Evolutionary conservation across 306 rosid species (phyloP), one percentile per base, ranked within the genome.

Genomic region (Alnus rubra): DNA sequence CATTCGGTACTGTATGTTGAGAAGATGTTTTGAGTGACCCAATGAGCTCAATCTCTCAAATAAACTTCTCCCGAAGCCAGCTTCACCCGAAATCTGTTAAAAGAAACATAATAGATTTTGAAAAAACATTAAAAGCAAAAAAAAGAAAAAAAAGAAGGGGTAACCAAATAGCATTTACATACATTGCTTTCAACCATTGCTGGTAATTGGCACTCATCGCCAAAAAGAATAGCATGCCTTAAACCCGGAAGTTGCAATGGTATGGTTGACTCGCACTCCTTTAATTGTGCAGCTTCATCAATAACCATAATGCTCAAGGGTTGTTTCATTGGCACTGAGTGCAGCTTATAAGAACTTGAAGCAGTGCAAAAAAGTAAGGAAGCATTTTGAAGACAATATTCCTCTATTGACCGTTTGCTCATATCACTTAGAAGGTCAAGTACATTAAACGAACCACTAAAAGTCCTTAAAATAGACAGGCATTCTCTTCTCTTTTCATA

Each of bases 261-360:
- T 70, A 91, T 93, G 39, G 79, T 18, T 44, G 97, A 93, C 74
- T 93, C 98, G 7, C 97, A 91, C 83, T 91, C 98, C 71, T 82
- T 91, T 62, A 93, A 42, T 35, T 91, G 97, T 31, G 97, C 94
- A 51, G 97, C 98, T 88, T 93, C 98, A 68, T 93, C 98, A 78
- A 93, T 87, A 30, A 91, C 89, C 69, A 93, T 79, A 78, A 89
- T 16, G 6, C 73, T 51, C 16, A 88, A 71, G 4, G 97, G 92
- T 19, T 78, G 92, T 19, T 78, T 14, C 79, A 88, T 89, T 44
- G 1, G 11, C 75, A 86, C 80, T 8, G 79, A 77, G 62, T 87
- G 89, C 28, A 93, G 79, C 83, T 82, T 81, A 80, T 30, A 88
- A 14, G 98, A 91, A 72, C 88, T 91, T 39, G 96, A 93, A 5